Percentiles rank a stretch among this genome's conserved stretches.
These are phyloP conservation scores for Elsinoe batatas DNA, from an alignment of 2,329 filamentous ascomycete genomes.

Conservation along the genomic window DNA sequence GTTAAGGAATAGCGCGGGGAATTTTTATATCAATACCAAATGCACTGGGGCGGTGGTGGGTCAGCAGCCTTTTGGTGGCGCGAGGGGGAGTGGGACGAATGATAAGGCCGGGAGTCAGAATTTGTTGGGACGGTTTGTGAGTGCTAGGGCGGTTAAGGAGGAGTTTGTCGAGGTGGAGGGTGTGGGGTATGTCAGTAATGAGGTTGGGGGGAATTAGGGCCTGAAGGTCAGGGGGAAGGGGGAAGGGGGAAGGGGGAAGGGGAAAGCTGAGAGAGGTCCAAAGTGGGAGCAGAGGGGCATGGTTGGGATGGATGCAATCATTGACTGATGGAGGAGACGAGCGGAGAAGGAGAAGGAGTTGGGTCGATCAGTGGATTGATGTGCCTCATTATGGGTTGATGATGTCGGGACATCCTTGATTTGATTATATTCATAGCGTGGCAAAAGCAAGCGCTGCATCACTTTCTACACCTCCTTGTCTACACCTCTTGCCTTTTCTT, in stretches of 20 bases:
- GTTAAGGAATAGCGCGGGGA: conserved; percentile 63
- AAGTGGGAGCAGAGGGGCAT: background rate
- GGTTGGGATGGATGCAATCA: background rate
- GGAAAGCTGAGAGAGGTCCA: background rate
- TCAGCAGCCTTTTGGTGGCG: conserved; percentile 39
- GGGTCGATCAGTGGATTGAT: too few species aligned
- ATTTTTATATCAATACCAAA: conserved; percentile 84
- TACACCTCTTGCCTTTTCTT: too few species aligned
- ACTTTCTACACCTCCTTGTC: background rate
- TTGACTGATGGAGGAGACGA: too few species aligned
- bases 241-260: background rate
- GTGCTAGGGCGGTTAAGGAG: conserved; percentile 48
- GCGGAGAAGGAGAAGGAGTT: too few species aligned
- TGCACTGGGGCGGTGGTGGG: conserved; percentile 42
- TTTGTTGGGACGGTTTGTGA: conserved; percentile 44
- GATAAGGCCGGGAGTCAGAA: conserved; percentile 48
- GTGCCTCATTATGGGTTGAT: too few species aligned
- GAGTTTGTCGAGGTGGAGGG: conserved; percentile 40
- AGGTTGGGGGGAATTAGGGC: conserved; percentile 20
- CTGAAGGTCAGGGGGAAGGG: background rate
- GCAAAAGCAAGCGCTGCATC: conserved; percentile 1
- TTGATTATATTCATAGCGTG: background rate
- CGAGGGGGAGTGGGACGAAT: conserved; percentile 47
- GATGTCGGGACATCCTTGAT: background rate
- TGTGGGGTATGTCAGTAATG: conserved; percentile 46